A percentile compares a stretch with the other conserved stretches of the same genome.
Conservation (phyloP, 2,329 filamentous ascomycete genomes). For the Cercospora nicotianae region DNA sequence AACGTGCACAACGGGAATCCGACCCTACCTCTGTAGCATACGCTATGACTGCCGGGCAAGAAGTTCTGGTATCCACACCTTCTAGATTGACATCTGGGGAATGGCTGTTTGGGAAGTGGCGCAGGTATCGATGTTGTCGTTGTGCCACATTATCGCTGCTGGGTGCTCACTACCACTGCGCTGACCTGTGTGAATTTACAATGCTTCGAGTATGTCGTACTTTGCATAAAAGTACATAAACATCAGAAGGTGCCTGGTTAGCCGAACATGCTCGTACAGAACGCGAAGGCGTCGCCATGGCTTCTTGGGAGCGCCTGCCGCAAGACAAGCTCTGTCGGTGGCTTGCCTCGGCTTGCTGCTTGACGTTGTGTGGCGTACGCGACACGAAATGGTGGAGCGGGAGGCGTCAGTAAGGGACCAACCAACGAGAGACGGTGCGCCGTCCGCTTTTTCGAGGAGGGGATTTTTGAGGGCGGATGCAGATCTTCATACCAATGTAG, state of each 20-base stretch:
- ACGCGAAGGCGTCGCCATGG: constrained; percentile 14
- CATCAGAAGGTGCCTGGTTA: background rate
- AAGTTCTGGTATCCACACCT: background rate
- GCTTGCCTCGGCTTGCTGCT: background rate
- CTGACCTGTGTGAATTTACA: background rate
- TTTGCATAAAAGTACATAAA: background rate
- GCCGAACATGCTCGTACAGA: background rate
- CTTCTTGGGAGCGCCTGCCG: constrained; percentile 1
- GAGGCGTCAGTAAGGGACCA: background rate
- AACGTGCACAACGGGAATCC: background rate
- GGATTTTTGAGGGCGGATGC: background rate
- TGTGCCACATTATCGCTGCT: background rate
- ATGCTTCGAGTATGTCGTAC: background rate
- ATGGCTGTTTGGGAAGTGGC: background rate
- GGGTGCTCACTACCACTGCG: background rate
- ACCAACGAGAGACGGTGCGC: background rate
- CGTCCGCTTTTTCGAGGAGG: background rate
- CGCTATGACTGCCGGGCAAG: background rate
- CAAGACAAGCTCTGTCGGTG: constrained; percentile 23
- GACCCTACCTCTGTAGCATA: background rate
- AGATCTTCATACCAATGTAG: background rate
- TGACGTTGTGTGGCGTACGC: constrained; percentile 5
- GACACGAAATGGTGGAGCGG: constrained; percentile 31
- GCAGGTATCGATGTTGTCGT: background rate
- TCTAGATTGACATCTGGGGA: background rate